Percentiles rank a stretch among this genome's conserved stretches.
Evolutionary conservation across 2,329 filamentous ascomycete genomes (phyloP).

Genomic region (Salinomyces thailandicus): DNA sequence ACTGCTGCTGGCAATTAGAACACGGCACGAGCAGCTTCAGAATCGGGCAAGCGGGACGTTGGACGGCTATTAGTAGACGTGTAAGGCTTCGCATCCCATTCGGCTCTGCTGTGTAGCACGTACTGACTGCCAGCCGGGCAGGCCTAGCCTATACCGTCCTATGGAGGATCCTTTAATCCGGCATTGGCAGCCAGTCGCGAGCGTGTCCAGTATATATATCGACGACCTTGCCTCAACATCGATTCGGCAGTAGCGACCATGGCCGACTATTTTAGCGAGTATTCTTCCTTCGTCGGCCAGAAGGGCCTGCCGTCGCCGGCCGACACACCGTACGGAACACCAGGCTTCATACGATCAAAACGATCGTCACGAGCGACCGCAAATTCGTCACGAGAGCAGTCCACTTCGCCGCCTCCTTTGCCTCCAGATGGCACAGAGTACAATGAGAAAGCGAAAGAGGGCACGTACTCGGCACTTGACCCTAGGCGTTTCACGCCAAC

Average conservation of each 20-base stretch:
- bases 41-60: background rate
- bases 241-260: conserved; percentile 7
- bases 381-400: conserved; percentile 52
- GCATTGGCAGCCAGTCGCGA: too few species aligned
- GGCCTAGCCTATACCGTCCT: background rate
- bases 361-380: conserved; percentile 48
- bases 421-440: conserved; percentile 34
- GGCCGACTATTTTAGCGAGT: conserved; percentile 39
- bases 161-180: too few species aligned
- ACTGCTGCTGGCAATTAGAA: background rate
- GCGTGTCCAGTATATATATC: background rate
- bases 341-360: conserved; percentile 43
- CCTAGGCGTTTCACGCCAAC: conserved; percentile 91
- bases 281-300: conserved; percentile 36
- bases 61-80: background rate
- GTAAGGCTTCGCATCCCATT: too few species aligned
- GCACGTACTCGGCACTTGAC: conserved; percentile 61
- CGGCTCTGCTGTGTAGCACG: too few species aligned
- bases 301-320: conserved; percentile 58
- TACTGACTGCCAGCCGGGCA: background rate
- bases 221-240: background rate
- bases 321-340: conserved; percentile 61
- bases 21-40: background rate
- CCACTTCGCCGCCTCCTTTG: conserved; percentile 50
- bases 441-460: conserved; percentile 38